phyloP scores from a whole-genome alignment of 345 rosid genomes.

The Acer negundo region DNA sequence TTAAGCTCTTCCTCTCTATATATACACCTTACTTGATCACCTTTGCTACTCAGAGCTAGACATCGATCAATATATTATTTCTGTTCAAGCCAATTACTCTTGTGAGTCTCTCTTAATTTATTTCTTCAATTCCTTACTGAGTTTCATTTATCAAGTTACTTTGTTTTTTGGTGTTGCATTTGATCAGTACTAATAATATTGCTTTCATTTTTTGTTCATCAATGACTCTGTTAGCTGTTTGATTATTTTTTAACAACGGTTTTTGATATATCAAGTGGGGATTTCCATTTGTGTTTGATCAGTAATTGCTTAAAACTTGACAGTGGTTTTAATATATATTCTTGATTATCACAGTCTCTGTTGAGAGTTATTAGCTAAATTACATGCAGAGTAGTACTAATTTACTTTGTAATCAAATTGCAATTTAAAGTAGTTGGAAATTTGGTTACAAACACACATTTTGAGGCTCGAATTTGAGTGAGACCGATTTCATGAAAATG shows the following conservation, averaged over 20 bases:
- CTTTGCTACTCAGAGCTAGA: not conserved
- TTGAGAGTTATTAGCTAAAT: no score
- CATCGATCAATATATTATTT: not conserved
- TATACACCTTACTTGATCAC: not conserved
- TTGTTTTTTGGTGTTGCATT: not conserved
- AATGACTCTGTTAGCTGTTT: not conserved
- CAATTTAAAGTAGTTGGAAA: not conserved
- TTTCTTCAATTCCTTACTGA: not conserved
- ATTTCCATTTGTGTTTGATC: not conserved
- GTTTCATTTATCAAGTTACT: not conserved
- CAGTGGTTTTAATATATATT: not conserved
- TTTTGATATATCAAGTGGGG: not conserved
- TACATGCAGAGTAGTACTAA: not conserved
- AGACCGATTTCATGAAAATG: no score
- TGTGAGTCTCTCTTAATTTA: not conserved
- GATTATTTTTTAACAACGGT: not conserved
- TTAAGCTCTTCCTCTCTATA: not conserved
- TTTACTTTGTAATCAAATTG: not conserved
- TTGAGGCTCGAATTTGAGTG: no score
- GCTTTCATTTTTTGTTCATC: not conserved
- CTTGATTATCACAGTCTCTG: conserved; percentile 12
- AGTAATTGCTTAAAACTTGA: not conserved
- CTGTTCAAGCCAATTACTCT: not conserved
- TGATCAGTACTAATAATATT: not conserved
- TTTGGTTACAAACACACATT: no score